Conservation (phyloP, 1,284 basidiomycete genomes). For the Inonotus hispidus region DNA sequence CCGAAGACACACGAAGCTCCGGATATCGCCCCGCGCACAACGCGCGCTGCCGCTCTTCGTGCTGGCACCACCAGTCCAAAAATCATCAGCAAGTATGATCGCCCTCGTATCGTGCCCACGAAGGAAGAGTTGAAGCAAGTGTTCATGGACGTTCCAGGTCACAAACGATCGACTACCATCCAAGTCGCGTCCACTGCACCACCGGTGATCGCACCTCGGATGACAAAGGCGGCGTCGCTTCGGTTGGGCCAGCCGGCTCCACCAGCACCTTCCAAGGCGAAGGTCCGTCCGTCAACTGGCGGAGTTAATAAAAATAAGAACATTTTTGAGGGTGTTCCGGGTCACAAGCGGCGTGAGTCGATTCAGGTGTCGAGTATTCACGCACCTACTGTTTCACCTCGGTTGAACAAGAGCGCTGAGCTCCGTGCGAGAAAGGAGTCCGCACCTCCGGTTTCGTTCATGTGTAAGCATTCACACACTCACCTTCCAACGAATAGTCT, state of each 20-base stretch:
- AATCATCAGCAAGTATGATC: slow-evolving; percentile 26
- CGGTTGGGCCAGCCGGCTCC: slow-evolving; percentile 45
- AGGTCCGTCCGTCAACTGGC: slow-evolving; percentile 20
- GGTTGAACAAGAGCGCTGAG: slow-evolving; percentile 64
- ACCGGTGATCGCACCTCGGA: slow-evolving; percentile 63
- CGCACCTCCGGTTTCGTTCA: slow-evolving; percentile 28
- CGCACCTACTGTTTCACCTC: slow-evolving; percentile 58
- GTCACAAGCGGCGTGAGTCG: slow-evolving; percentile 72
- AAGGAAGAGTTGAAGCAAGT: slow-evolving; percentile 58
- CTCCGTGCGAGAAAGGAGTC: slow-evolving; percentile 54
- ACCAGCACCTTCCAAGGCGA: slow-evolving; percentile 32
- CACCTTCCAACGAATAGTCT: neutral
- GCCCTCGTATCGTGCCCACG: slow-evolving; percentile 42
- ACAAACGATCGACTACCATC: slow-evolving; percentile 63
- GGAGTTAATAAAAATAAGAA: slow-evolving; percentile 17
- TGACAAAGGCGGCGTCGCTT: slow-evolving; percentile 68
- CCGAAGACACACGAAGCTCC: slow-evolving; percentile 58
- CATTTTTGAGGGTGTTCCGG: slow-evolving; percentile 74
- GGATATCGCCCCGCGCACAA: slow-evolving; percentile 71
- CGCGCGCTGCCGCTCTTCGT: slow-evolving; percentile 72
- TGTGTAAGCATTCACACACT: slow-evolving; percentile 24
- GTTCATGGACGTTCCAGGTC: slow-evolving; percentile 72
- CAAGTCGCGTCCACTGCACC: slow-evolving; percentile 68
- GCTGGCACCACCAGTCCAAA: slow-evolving; percentile 36
- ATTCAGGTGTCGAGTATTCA: slow-evolving; percentile 62